phyloP scores from a whole-genome alignment of 2,329 filamentous ascomycete genomes.

The Colletotrichum incanum region DNA sequence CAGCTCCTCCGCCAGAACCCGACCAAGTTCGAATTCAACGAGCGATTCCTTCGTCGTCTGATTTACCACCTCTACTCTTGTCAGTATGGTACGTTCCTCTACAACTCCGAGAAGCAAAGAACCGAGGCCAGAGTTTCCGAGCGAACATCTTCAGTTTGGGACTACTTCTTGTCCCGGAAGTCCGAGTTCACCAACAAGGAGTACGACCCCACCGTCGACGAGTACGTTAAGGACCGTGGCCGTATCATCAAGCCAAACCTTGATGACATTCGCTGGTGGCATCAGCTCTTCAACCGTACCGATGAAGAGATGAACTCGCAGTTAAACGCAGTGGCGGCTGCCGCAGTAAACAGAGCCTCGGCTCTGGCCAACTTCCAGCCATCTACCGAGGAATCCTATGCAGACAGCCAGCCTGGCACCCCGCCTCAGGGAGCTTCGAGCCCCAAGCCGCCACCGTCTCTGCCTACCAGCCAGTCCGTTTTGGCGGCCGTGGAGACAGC shows the following conservation, averaged over 20 bases:
- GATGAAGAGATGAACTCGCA: conserved; percentile 94
- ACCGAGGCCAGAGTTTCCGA: conserved; percentile 78
- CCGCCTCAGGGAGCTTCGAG: conserved; percentile 48
- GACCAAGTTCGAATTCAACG: conserved; percentile 94
- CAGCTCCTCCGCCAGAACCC: conserved; percentile 90
- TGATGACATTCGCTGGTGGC: conserved; percentile 93
- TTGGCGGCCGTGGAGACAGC: conserved; percentile 73
- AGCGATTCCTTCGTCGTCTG: conserved; percentile 89
- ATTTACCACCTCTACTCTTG: conserved; percentile 96
- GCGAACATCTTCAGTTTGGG: conserved; percentile 91
- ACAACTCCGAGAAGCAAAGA: conserved; percentile 93
- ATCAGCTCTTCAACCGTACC: conserved; percentile 86
- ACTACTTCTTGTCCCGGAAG: conserved; percentile 89
- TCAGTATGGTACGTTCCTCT: conserved; percentile 97
- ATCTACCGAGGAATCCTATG: conserved; percentile 43
- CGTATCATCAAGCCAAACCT: conserved; percentile 86
- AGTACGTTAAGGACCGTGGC: conserved; percentile 84
- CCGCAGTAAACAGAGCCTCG: conserved; percentile 58
- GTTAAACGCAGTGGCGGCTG: conserved; percentile 68
- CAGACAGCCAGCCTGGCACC: conserved; percentile 48
- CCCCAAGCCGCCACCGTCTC: conserved; percentile 55
- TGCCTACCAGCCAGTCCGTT: conserved; percentile 66
- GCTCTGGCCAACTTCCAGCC: conserved; percentile 47
- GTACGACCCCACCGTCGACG: conserved; percentile 83
- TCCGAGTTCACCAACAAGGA: conserved; percentile 86